Percentiles rank a stretch among this genome's conserved stretches.
Conservation (phyloP, 2,329 filamentous ascomycete species). For the Monosporascus sp. region DNA sequence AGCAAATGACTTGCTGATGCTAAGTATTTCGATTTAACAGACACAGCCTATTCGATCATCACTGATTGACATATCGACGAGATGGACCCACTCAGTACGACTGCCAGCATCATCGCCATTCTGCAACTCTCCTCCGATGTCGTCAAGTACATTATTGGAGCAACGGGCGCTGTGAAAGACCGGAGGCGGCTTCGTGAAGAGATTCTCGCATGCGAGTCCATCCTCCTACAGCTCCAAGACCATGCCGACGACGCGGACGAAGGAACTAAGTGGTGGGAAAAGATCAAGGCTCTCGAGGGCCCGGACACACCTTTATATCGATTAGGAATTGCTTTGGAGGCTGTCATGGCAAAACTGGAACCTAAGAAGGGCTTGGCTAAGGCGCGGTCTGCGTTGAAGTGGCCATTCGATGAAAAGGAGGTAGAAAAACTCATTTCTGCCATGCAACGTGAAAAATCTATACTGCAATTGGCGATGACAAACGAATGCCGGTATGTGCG, state of each 20-base stretch:
- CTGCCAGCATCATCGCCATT: constrained; percentile 16
- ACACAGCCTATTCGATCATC: too few relatives aligned
- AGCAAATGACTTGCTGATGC: too few relatives aligned
- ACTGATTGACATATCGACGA: too few relatives aligned
- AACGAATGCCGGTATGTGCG: neutral
- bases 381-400: constrained; percentile 5
- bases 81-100: neutral
- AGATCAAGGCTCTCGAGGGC: constrained; percentile 13
- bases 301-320: constrained; percentile 11
- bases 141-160: constrained; percentile 12
- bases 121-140: constrained; percentile 13
- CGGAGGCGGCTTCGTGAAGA: constrained; percentile 12
- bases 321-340: constrained; percentile 3
- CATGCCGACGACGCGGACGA: constrained; percentile 13
- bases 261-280: constrained; percentile 13
- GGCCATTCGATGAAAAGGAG: constrained; percentile 16
- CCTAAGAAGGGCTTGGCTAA: constrained; percentile 7
- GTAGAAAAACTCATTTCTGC: constrained; percentile 12
- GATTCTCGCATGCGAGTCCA: constrained; percentile 9
- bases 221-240: constrained; percentile 14
- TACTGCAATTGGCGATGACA: constrained; percentile 1
- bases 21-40: too few relatives aligned
- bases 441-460: constrained; percentile 8
- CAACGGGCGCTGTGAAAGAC: constrained; percentile 9
- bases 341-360: constrained; percentile 8